Conservation (phyloP, 1,284 basidiomycete species). For the Marasmius tenuissimus region DNA sequence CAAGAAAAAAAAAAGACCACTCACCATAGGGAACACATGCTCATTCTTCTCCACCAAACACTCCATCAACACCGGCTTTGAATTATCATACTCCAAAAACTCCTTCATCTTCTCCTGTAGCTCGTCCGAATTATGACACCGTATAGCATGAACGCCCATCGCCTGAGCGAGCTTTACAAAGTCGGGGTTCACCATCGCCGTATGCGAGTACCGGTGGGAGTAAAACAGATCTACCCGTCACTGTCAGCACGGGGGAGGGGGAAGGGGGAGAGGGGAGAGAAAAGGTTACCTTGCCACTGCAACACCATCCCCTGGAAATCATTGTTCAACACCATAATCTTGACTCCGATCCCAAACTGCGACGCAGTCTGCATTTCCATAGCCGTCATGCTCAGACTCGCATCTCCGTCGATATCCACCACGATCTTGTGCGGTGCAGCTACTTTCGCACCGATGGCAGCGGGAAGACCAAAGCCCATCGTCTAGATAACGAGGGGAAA, state of each 20-base stretch:
- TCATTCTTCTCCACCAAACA: slow-evolving; percentile 86
- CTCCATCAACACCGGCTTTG: slow-evolving; percentile 88
- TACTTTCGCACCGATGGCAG: slow-evolving; percentile 96
- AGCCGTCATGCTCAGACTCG: slow-evolving; percentile 98
- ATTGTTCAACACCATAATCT: slow-evolving; percentile 89
- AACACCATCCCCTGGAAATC: slow-evolving; percentile 98
- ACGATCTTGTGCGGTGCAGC: slow-evolving; percentile 93
- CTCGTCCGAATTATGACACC: slow-evolving; percentile 72
- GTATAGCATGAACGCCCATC: slow-evolving; percentile 91
- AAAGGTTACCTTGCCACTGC: slow-evolving; percentile 88
- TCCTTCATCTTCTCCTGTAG: slow-evolving; percentile 96
- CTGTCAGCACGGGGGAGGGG: slow-evolving; percentile 7
- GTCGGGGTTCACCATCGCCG: slow-evolving; percentile 92
- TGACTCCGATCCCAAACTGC: slow-evolving; percentile 92
- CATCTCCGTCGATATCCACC: slow-evolving; percentile 96
- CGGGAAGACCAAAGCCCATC: slow-evolving; percentile 97
- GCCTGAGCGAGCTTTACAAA: slow-evolving; percentile 86
- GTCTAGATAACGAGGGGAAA: slow-evolving; percentile 50
- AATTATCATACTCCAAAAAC: slow-evolving; percentile 92
- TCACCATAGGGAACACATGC: slow-evolving; percentile 95
- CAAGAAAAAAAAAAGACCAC: not conserved
- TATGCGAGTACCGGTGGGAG: slow-evolving; percentile 92
- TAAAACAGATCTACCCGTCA: slow-evolving; percentile 91
- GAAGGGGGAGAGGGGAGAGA: not conserved
- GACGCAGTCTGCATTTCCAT: slow-evolving; percentile 97